Conservation (phyloP, 805 yeast genomes). For the Lachancea quebecensis region DNA sequence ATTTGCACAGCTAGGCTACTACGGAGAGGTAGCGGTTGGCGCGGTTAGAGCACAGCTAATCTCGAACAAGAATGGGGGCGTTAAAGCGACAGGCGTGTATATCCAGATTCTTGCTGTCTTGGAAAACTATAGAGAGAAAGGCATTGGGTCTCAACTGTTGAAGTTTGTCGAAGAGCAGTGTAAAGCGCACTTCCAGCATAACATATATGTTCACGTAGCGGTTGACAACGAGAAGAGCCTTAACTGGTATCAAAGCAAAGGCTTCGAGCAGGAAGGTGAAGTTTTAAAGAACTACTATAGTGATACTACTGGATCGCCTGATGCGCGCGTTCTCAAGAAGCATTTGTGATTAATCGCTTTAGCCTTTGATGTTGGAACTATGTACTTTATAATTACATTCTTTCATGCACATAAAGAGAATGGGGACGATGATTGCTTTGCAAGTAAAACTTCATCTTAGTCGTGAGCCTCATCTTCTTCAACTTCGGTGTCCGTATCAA, state of each 20-base stretch:
- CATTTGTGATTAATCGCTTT: slow-evolving; percentile 1
- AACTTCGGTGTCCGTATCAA: slow-evolving; percentile 33
- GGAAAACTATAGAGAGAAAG: slow-evolving; percentile 51
- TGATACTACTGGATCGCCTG: slow-evolving; percentile 14
- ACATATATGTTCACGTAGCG: slow-evolving; percentile 47
- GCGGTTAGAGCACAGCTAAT: slow-evolving; percentile 54
- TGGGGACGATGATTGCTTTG: not conserved
- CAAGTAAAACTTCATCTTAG: too few relatives aligned
- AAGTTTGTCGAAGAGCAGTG: slow-evolving; percentile 52
- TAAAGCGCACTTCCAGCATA: slow-evolving; percentile 36
- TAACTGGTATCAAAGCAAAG: slow-evolving; percentile 46
- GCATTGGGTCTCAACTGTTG: slow-evolving; percentile 56
- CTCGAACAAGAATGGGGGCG: slow-evolving; percentile 33
- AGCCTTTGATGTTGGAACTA: not conserved
- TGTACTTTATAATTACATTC: slow-evolving; percentile 5
- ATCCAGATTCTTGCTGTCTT: slow-evolving; percentile 65
- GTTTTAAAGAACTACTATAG: slow-evolving; percentile 40
- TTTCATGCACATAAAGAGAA: slow-evolving; percentile 4
- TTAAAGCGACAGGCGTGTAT: slow-evolving; percentile 48
- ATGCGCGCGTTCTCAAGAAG: slow-evolving; percentile 19
- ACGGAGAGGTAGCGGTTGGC: slow-evolving; percentile 76
- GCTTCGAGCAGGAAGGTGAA: slow-evolving; percentile 38
- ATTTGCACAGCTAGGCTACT: slow-evolving; percentile 41
- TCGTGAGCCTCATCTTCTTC: slow-evolving; percentile 10
- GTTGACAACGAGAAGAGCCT: slow-evolving; percentile 37